Percentiles rank a stretch among this genome's conserved stretches.
These are phyloP conservation scores for Botrytis hyacinthi DNA, from an alignment of 2,329 filamentous ascomycete species.

Conservation along the genomic window DNA sequence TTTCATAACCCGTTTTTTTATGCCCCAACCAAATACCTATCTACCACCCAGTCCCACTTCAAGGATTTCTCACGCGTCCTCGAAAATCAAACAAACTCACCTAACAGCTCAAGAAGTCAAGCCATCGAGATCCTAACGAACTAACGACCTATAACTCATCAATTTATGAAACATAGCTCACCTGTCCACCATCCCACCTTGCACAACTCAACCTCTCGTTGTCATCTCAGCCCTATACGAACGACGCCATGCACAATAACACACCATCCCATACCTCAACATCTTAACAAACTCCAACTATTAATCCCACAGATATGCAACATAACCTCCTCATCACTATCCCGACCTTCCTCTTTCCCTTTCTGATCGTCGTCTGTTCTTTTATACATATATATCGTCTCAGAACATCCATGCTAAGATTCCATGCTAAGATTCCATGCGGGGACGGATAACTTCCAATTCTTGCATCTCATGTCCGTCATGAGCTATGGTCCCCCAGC, in stretches of 20 bases:
- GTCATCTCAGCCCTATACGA: background rate
- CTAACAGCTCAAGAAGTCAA: background rate
- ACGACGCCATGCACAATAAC: background rate
- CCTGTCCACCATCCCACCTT: background rate
- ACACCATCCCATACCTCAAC: background rate
- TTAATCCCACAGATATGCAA: conserved; percentile 1
- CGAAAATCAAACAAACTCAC: background rate
- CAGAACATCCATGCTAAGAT: background rate
- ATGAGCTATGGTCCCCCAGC: background rate
- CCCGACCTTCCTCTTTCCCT: background rate
- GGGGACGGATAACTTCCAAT: background rate
- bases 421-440: background rate
- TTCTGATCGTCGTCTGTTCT: background rate
- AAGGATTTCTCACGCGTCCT: background rate
- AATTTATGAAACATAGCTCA: background rate
- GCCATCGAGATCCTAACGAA: background rate
- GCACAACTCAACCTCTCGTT: background rate
- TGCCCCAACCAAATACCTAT: background rate
- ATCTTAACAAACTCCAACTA: background rate
- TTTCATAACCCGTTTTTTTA: background rate
- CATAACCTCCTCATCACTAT: background rate
- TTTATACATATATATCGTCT: background rate
- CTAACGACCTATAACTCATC: background rate
- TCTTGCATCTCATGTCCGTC: background rate
- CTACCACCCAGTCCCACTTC: background rate